Evolutionary conservation across 2,329 filamentous ascomycete genomes (phyloP).

Genomic region (Pseudogymnoascus sp.): DNA sequence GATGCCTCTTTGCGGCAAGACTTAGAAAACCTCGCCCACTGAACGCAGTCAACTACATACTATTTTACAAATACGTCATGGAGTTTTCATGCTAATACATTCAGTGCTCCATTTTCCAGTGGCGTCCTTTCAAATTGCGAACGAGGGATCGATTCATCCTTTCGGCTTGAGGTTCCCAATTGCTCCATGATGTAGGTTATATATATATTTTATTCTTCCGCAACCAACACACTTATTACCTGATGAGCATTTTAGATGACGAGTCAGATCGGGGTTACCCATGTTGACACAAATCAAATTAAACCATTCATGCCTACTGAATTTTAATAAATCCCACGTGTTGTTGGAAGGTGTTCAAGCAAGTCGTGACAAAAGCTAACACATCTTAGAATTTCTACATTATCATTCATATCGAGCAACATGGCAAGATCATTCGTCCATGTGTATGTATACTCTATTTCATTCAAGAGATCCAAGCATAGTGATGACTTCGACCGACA

Average conservation of each 20-base stretch:
- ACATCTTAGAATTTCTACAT: conserved; percentile 10
- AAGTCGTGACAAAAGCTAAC: conserved; percentile 8
- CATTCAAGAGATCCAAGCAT: conserved; percentile 23
- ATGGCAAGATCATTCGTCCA: neutral
- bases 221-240: conserved; percentile 16
- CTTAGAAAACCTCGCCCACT: conserved; percentile 99
- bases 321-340: conserved; percentile 26
- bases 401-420: neutral
- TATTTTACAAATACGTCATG: conserved; percentile 3
- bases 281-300: conserved; percentile 59
- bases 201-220: conserved; percentile 17
- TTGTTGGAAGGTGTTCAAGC: conserved; percentile 8
- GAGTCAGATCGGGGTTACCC: conserved; percentile 69
- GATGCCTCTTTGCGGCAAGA: conserved; percentile 85
- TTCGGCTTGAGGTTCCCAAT: conserved; percentile 10
- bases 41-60: conserved; percentile 39
- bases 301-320: conserved; percentile 66
- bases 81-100: neutral
- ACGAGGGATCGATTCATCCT: neutral
- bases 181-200: conserved; percentile 13
- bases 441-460: conserved; percentile 5
- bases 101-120: neutral
- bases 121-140: neutral
- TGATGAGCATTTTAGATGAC: conserved; percentile 60
- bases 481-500: conserved; percentile 76